These are phyloP conservation scores for Metarhizium robertsii DNA, from an alignment of 2,329 filamentous ascomycete genomes.

Conservation along the genomic window DNA sequence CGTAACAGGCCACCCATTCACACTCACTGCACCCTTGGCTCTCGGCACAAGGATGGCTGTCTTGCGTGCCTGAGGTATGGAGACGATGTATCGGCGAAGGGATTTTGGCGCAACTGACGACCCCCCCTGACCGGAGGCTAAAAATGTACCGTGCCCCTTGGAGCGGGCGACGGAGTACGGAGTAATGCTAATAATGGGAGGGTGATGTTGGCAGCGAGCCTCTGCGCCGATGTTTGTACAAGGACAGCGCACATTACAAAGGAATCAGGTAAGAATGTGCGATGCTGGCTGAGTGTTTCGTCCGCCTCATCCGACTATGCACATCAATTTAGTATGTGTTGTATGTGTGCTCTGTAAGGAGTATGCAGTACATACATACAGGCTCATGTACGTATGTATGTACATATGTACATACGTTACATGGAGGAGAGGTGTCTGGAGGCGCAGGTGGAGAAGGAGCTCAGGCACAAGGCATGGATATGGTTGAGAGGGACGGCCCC, in stretches of 20 bases:
- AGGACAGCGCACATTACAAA: not conserved
- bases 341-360: too few relatives aligned
- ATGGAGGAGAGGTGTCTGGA: not conserved
- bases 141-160: slow-evolving; percentile 2
- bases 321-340: too few relatives aligned
- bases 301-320: too few relatives aligned
- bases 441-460: not conserved
- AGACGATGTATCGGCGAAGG: not conserved
- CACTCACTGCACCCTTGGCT: not conserved
- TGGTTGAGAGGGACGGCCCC: not conserved
- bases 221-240: too few relatives aligned
- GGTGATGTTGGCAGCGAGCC: too few relatives aligned
- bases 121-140: slow-evolving; percentile 1
- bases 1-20: not conserved
- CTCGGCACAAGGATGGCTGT: not conserved
- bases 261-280: not conserved
- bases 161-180: not conserved
- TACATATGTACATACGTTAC: too few relatives aligned
- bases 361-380: too few relatives aligned
- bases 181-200: too few relatives aligned
- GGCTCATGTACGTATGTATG: too few relatives aligned
- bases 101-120: not conserved
- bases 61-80: slow-evolving; percentile 1
- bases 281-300: not conserved
- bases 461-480: slow-evolving; percentile 1